phyloP scores from a whole-genome alignment of 129 eudicot species.

The Pittosporum tobira region DNA sequence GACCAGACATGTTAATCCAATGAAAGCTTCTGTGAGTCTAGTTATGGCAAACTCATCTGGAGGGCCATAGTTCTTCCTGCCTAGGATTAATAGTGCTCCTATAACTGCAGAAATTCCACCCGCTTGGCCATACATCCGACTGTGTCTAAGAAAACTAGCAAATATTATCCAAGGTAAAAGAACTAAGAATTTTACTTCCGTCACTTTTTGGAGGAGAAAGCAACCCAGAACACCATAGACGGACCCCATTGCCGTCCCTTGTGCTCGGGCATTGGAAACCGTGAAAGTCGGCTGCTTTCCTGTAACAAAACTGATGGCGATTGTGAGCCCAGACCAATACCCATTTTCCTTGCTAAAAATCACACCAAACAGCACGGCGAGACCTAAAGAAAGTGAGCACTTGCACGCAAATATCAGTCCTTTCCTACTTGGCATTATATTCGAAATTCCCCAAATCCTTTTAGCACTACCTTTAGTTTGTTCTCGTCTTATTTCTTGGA shows the following conservation, averaged over 20 bases:
- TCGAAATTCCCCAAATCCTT: neutral
- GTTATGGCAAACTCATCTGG: slow-evolving; percentile 64
- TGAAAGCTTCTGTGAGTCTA: slow-evolving; percentile 63
- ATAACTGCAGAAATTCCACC: slow-evolving; percentile 69
- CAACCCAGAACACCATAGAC: slow-evolving; percentile 66
- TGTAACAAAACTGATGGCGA: slow-evolving; percentile 65
- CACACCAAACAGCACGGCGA: slow-evolving; percentile 61
- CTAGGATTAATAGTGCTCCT: slow-evolving; percentile 71
- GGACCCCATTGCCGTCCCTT: slow-evolving; percentile 90
- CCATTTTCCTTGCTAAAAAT: slow-evolving; percentile 51
- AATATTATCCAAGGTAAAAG: slow-evolving; percentile 78
- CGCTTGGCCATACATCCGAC: slow-evolving; percentile 64
- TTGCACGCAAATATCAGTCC: slow-evolving; percentile 46
- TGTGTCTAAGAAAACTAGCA: slow-evolving; percentile 61
- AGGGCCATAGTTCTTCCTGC: slow-evolving; percentile 59
- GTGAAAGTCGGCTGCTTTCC: slow-evolving; percentile 55
- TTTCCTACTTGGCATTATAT: slow-evolving; percentile 8
- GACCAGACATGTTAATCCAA: slow-evolving; percentile 56
- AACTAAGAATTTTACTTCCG: slow-evolving; percentile 39
- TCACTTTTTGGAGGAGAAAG: slow-evolving; percentile 31
- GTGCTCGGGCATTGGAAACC: slow-evolving; percentile 60
- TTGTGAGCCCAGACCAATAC: slow-evolving; percentile 81
- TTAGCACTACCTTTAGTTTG: neutral
- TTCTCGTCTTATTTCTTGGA: slow-evolving; percentile 10
- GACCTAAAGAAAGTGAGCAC: slow-evolving; percentile 67